phyloP scores from a whole-genome alignment of 495 filamentous ascomycete genomes.

The Staphylotrichum tortipilum region DNA sequence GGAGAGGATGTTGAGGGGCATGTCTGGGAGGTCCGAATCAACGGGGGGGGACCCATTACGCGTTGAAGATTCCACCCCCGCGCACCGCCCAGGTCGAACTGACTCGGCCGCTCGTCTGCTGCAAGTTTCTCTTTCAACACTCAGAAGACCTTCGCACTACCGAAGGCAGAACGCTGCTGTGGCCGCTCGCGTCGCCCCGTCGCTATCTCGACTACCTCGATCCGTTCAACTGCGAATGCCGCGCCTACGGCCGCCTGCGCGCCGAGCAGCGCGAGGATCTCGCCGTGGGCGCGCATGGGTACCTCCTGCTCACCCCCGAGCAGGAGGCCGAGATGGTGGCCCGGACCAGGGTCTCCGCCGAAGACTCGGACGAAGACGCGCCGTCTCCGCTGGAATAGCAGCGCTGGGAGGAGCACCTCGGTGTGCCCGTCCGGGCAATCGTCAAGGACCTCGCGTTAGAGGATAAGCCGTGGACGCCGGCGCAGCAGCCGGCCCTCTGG shows the following conservation, averaged over 20 bases:
- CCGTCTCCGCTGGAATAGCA: background rate
- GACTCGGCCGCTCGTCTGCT: background rate
- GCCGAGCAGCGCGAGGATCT: constrained; percentile 5
- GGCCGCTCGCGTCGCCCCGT: background rate
- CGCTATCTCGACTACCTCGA: constrained; percentile 5
- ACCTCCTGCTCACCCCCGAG: constrained; percentile 6
- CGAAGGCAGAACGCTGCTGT: background rate
- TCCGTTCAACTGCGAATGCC: constrained; percentile 13
- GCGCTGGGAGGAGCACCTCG: background rate
- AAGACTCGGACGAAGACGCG: background rate
- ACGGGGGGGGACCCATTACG: background rate
- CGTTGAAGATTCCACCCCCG: constrained; percentile 12
- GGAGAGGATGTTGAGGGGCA: background rate
- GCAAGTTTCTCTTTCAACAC: background rate
- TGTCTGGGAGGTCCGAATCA: constrained; percentile 11
- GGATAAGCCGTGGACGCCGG: background rate
- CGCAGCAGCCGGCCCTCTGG: constrained; percentile 1
- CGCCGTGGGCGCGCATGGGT: constrained; percentile 9
- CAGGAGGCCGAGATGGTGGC: constrained; percentile 2
- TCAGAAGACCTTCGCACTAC: background rate
- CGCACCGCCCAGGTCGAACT: too few relatives aligned
- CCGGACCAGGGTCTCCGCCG: background rate
- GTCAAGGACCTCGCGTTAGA: constrained; percentile 8
- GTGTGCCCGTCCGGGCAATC: constrained; percentile 9
- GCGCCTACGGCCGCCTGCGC: constrained; percentile 13